These are phyloP conservation scores for Croton setiger DNA, from an alignment of 441 rosid genomes.

Conservation along the genomic window DNA sequence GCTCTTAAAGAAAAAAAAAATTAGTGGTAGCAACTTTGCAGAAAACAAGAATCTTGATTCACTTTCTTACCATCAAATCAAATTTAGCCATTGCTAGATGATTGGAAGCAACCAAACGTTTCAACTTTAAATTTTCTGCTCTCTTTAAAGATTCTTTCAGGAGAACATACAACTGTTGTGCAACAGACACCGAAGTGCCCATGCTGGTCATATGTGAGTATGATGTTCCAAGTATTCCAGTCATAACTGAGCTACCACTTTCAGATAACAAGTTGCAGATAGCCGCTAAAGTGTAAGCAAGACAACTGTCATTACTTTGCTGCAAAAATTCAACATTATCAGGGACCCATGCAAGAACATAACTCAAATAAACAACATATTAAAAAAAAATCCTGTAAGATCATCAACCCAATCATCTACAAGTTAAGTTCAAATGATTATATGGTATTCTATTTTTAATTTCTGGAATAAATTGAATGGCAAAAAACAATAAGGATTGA, in stretches of 20 bases:
- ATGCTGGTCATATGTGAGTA: conserved; percentile 61
- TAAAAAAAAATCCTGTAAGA: conserved; percentile 8
- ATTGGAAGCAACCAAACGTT: conserved; percentile 79
- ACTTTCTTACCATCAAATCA: conserved; percentile 67
- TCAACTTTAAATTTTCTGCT: conserved; percentile 84
- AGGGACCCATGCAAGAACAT: conserved; percentile 8
- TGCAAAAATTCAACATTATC: conserved; percentile 42
- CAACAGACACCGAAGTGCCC: conserved; percentile 69
- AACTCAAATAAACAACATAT: conserved; percentile 4
- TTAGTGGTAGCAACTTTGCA: neutral
- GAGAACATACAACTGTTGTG: conserved; percentile 84
- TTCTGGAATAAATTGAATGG: neutral
- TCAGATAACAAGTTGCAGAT: conserved; percentile 89
- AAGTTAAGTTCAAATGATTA: neutral
- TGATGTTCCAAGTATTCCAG: conserved; percentile 75
- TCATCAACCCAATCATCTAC: neutral
- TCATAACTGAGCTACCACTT: conserved; percentile 67
- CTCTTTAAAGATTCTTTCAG: conserved; percentile 75
- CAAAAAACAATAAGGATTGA: too few species aligned
- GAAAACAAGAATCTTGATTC: conserved; percentile 2
- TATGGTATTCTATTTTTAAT: neutral
- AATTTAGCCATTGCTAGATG: conserved; percentile 96
- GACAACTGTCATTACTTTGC: conserved; percentile 90
- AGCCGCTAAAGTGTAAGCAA: conserved; percentile 89
- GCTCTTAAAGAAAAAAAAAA: conserved; percentile 2